These are phyloP conservation scores for Pyricularia pennisetigena DNA, from an alignment of 2,329 filamentous ascomycete genomes.

Conservation along the genomic window DNA sequence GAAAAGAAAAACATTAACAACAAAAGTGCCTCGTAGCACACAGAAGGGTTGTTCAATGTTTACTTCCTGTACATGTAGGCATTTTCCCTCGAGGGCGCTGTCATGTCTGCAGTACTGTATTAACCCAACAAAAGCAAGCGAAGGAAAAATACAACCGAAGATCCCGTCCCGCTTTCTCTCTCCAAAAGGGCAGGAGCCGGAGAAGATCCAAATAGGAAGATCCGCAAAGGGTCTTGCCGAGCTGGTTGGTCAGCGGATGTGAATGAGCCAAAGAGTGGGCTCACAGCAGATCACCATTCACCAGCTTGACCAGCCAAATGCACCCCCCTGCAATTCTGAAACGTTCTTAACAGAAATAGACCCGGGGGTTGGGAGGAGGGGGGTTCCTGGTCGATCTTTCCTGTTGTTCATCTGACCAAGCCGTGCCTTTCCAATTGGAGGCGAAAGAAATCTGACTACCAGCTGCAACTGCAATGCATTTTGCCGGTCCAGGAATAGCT, in stretches of 20 bases:
- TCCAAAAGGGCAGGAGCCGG: background rate
- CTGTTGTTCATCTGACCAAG: background rate
- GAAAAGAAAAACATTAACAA: background rate
- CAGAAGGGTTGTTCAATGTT: background rate
- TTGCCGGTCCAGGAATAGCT: background rate
- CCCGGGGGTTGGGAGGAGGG: too few species aligned
- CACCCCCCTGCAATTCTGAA: slow-evolving; percentile 5
- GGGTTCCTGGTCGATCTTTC: background rate
- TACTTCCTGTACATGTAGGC: background rate
- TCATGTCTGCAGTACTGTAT: background rate
- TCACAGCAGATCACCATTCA: slow-evolving; percentile 2
- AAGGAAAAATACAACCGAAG: background rate
- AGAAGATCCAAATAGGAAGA: background rate
- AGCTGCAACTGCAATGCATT: background rate
- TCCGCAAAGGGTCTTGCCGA: background rate
- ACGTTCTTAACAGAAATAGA: background rate
- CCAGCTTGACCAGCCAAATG: too few species aligned
- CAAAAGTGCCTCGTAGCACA: background rate
- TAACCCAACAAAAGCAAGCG: background rate
- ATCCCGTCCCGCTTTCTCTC: background rate
- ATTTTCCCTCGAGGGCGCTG: background rate
- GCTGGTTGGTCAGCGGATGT: background rate
- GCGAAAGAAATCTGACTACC: background rate
- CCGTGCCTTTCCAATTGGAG: background rate
- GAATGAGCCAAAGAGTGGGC: background rate